Base-by-base conservation (phyloP, 176 grass and related monocot species). In the Ensete ventricosum region DNA sequence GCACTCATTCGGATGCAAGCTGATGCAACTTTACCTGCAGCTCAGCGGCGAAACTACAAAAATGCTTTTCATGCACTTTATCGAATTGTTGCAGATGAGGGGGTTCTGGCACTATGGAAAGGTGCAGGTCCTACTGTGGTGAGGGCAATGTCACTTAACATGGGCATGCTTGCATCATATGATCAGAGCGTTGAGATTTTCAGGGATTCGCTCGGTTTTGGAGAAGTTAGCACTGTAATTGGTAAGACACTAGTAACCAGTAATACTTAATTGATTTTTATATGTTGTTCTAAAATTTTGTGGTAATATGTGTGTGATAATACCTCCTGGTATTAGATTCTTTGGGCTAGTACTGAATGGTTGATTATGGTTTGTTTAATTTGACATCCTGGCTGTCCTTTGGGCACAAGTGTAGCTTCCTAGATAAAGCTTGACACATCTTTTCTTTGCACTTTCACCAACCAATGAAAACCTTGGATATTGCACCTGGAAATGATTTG, bases 141-240 rank as follows among this genome's bases (percentile, higher is more conserved):
- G 10, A 88, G 91, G 73, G 91, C 91, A 58, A 95, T 95, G 91
- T 77, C 91, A n/a, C 85, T 90, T 20, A 95, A 95, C 77, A 95
- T 95, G 91, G 91, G 91, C 63, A 95, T 95, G 88, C 88, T 34
- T 34, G 29, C 29, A 34, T 34, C 29, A 34, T 34, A 34, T 34
- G 29, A 34, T 34, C 29, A 34, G 76, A 90, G 91, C 82, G 91
- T 86, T 53, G 91, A 95, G 76, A 43, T 95, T 53, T 90, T 95
- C 77, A 90, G 78, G 76, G 91, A 95, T 82, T 82, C 78, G 67
- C 73, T 95, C 67, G 91, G 88, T 43, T 80, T 89, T 75, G 91
- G 91, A 19, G 91, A 95, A 88, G 21, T 95, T 19, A 29, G 85
- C 76, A 95, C 88, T 64, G 81, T 95, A 9, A 50, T 95, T 43